A percentile compares a stretch with the other conserved stretches of the same genome.
Conservation (phyloP, 2,329 filamentous ascomycete genomes). For the Calycina marina region DNA sequence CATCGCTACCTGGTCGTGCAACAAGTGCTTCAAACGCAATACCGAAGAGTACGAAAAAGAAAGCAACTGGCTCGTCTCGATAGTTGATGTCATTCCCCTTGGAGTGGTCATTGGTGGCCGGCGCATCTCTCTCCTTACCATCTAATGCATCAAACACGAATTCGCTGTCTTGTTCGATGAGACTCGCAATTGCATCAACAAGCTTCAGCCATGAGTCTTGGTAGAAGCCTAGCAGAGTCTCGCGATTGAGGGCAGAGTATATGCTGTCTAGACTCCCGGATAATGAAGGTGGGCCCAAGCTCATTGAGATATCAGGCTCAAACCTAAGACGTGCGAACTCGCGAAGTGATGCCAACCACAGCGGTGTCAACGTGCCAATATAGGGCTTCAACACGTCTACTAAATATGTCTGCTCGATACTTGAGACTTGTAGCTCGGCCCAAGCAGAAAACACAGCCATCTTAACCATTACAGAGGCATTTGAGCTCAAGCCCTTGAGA, state of each 20-base stretch:
- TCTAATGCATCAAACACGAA: conserved; percentile 96
- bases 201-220: conserved; percentile 95
- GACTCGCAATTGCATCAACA: conserved; percentile 89
- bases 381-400: conserved; percentile 80
- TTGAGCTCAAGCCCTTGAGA: conserved; percentile 80
- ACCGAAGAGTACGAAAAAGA: conserved; percentile 97
- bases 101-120: conserved; percentile 28
- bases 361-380: conserved; percentile 73
- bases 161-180: conserved; percentile 94
- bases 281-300: conserved; percentile 63
- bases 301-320: conserved; percentile 93
- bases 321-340: conserved; percentile 90
- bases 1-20: conserved; percentile 53
- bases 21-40: conserved; percentile 93
- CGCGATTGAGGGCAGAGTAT: conserved; percentile 85
- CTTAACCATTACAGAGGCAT: conserved; percentile 96
- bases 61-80: conserved; percentile 90
- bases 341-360: conserved; percentile 85
- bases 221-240: conserved; percentile 89
- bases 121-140: conserved; percentile 49
- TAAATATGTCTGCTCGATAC: conserved; percentile 79
- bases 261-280: conserved; percentile 84
- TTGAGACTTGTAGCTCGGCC: conserved; percentile 93
- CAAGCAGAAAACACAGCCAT: conserved; percentile 94
- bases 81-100: conserved; percentile 84